A percentile compares a stretch with the other conserved stretches of the same genome.
phyloP scores from a whole-genome alignment of 345 rosid species.

The Heritiera fomes region DNA sequence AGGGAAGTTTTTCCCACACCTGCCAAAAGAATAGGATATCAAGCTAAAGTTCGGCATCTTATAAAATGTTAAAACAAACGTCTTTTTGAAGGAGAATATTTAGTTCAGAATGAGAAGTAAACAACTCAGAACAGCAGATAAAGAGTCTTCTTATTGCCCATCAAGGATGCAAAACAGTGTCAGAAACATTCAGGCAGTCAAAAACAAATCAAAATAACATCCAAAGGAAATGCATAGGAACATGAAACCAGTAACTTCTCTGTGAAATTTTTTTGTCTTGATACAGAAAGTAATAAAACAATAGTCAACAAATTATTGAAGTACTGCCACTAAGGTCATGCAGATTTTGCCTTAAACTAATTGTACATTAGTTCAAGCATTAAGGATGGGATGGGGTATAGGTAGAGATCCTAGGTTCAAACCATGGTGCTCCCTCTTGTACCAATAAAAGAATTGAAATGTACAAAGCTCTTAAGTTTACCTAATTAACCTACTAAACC shows the following conservation, averaged over 20 bases:
- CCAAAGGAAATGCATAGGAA: constrained; percentile 4
- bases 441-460: background rate
- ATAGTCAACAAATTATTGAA: background rate
- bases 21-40: constrained; percentile 27
- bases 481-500: background rate
- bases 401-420: background rate
- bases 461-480: background rate
- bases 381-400: background rate
- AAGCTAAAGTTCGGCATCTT: constrained; percentile 20
- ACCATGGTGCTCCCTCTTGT: background rate
- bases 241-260: background rate
- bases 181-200: background rate
- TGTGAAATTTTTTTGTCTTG: background rate
- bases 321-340: background rate
- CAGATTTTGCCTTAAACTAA: background rate
- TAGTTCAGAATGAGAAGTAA: background rate
- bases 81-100: background rate
- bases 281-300: background rate
- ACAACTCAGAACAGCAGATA: background rate
- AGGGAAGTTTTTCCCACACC: constrained; percentile 98
- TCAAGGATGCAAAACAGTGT: background rate
- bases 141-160: background rate
- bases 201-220: constrained; percentile 8
- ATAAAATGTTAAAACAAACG: constrained; percentile 10
- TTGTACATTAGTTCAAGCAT: background rate